Evolutionary conservation across 2,329 filamentous ascomycete species (phyloP), one percentile per base, ranked within the genome.

Genomic region (Cercospora nicotianae): DNA sequence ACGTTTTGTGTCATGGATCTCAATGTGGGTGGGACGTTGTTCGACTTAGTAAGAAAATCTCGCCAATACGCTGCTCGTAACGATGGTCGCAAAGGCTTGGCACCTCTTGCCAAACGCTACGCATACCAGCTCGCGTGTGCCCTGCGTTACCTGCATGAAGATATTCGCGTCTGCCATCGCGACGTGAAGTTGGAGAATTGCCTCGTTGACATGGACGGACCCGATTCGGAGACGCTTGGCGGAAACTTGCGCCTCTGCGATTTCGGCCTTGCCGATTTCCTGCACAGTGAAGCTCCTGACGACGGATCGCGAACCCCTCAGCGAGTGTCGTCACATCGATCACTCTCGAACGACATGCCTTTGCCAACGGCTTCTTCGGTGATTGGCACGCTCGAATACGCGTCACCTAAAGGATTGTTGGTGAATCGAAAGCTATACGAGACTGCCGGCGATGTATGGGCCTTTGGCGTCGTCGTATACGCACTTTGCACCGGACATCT

Each of bases 131-230:
- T 91, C 9, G 88, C 87, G 1, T 86, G 84, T 39, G 88, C 89
- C 3, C 78, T 91, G 55, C 84, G 89, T 63, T 91, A 90, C 75
- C 80, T 91, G 8, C 89, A 91, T 74, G 86, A 90, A 75, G 89
- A 91, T 74, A 86, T 89, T 26, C 84, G 85, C 30, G 84, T 90
- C 28, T 87, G 90, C 26, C 89, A 91, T 75, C 83, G 89, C 59
- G 89, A 91, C 75, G 85, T 91, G 75, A 91, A 91, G 76, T 83
- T 90, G 26, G 89, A 91, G 74, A 91, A 91, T 71, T 90, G 88
- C 71, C 83, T 91, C 2, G 74, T 90, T 39, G 87, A 90, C 72
- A 84, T 86, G 70, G 80, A 84, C 18, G 79, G 79, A 5, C 79
- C 81, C 3, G 76, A 82, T 7, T 82, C 84, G 5, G 82, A 82